Base-by-base conservation (phyloP, 139 green algal species). In the Chlamydomonas sp. region DNA sequence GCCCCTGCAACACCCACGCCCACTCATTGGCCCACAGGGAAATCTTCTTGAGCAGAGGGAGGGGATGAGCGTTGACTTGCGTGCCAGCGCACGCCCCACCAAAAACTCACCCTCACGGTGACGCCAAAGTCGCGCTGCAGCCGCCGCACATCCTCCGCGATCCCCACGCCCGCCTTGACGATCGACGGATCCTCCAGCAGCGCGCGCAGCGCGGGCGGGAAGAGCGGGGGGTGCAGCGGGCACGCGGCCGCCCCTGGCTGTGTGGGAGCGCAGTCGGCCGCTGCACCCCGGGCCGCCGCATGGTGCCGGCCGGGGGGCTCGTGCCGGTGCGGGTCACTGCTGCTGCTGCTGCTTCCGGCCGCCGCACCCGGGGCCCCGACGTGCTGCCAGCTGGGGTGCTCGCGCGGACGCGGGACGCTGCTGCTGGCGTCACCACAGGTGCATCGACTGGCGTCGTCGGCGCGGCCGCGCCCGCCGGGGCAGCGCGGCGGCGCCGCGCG, bases 161-260 rank as follows among this genome's bases (percentile, higher is more conserved):
- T 77, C 26, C 75, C 75, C 48, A 81, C 58, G 20, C 75, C 75
- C 2, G 67, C 70, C 60, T 81, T 81, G 36, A 81, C 34, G 20
- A 81, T 43, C 28, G 37, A 20, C 4, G 70, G 3, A 48, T 81
- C 75, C 0, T 39, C 38, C 26, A 81, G 59, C 33, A 81, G 29
- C 28, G 3, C 28, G 24, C 34, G 34, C 35, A 81, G 57, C 13
- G 22, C 48, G 0, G 1, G 29, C 0, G 75, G 75, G 28, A 64
- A 58, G 31, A 68, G 22, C 54, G 24, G 20, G 31, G 59, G 50
- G 22, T 61, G 50, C 50, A 35, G 8, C 50, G 5, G 5, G 5
- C 16, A 34, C 50, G 5, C 29, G 5, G 13, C 22, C 13, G 24
- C 22, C 5, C 50, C 5, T 5, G 24, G 22, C 5, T 30, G 50